Percentiles rank a stretch among this genome's conserved stretches.
Evolutionary conservation across 805 yeast genomes (phyloP).

Genomic region (Candida tallmaniae): DNA sequence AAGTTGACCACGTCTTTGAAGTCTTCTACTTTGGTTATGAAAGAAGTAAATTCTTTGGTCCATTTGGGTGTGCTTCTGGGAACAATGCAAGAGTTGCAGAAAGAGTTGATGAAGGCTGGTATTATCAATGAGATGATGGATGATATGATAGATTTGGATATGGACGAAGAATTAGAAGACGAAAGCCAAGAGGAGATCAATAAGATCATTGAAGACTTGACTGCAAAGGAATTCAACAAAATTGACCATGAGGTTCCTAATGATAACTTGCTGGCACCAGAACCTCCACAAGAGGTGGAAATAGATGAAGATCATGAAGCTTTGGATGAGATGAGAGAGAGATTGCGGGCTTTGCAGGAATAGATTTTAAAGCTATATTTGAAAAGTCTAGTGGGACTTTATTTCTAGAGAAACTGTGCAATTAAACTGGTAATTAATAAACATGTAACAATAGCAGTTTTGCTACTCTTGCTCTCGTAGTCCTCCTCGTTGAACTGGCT

Average conservation of each 20-base stretch:
- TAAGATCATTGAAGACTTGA: constrained; percentile 44
- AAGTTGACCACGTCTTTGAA: constrained; percentile 80
- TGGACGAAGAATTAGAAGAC: constrained; percentile 58
- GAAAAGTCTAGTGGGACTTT: neutral
- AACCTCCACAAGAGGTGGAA: constrained; percentile 16
- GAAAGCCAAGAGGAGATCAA: constrained; percentile 68
- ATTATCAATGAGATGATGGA: constrained; percentile 93
- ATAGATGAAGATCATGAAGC: constrained; percentile 58
- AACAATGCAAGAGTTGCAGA: constrained; percentile 81
- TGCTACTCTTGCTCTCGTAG: constrained; percentile 1
- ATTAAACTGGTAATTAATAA: constrained; percentile 5
- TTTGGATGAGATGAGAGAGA: constrained; percentile 81
- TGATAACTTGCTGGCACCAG: constrained; percentile 14
- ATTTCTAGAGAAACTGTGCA: constrained; percentile 2
- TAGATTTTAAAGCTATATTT: constrained; percentile 2
- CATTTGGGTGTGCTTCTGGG: constrained; percentile 73
- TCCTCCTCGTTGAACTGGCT: constrained; percentile 4
- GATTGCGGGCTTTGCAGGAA: constrained; percentile 75
- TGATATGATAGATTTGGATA: constrained; percentile 72
- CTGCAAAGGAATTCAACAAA: constrained; percentile 36
- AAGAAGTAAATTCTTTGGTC: constrained; percentile 77
- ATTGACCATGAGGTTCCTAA: constrained; percentile 31
- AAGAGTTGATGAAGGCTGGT: constrained; percentile 81
- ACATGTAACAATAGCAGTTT: neutral
- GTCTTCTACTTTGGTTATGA: constrained; percentile 76